Conservation (phyloP, 2,329 filamentous ascomycete species). For the Dactylellina cionopaga region DNA sequence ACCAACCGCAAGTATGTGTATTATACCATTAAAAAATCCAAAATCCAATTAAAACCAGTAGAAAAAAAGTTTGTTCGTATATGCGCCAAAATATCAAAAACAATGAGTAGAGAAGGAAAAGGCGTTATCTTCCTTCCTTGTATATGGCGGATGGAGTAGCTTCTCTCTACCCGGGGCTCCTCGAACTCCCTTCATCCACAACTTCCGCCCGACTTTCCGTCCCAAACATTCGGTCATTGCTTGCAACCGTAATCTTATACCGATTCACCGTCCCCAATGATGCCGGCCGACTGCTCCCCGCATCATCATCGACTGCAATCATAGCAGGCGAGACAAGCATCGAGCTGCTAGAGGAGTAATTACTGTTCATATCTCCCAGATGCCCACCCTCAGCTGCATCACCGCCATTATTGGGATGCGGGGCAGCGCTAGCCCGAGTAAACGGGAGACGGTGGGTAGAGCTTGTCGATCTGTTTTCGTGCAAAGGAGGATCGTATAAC, state of each 20-base stretch:
- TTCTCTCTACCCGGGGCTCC: slow-evolving; percentile 5
- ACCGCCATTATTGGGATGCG: background rate
- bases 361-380: slow-evolving; percentile 20
- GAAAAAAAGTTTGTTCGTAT: slow-evolving; percentile 7
- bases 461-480: slow-evolving; percentile 51
- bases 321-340: slow-evolving; percentile 41
- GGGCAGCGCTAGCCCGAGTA: slow-evolving; percentile 46
- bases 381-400: slow-evolving; percentile 15
- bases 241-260: slow-evolving; percentile 40
- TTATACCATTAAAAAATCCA: background rate
- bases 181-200: slow-evolving; percentile 25
- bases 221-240: slow-evolving; percentile 36
- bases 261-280: slow-evolving; percentile 40
- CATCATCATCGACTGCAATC: slow-evolving; percentile 41
- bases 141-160: background rate
- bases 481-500: slow-evolving; percentile 42
- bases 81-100: too few relatives aligned
- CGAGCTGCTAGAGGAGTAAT: slow-evolving; percentile 42
- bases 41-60: background rate
- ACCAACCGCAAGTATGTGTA: background rate
- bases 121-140: background rate
- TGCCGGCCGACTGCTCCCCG: slow-evolving; percentile 34
- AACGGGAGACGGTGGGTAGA: slow-evolving; percentile 62
- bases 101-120: background rate
- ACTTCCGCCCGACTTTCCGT: slow-evolving; percentile 49